phyloP scores from a whole-genome alignment of 805 yeast species.

The Yarrowia osloensis region DNA sequence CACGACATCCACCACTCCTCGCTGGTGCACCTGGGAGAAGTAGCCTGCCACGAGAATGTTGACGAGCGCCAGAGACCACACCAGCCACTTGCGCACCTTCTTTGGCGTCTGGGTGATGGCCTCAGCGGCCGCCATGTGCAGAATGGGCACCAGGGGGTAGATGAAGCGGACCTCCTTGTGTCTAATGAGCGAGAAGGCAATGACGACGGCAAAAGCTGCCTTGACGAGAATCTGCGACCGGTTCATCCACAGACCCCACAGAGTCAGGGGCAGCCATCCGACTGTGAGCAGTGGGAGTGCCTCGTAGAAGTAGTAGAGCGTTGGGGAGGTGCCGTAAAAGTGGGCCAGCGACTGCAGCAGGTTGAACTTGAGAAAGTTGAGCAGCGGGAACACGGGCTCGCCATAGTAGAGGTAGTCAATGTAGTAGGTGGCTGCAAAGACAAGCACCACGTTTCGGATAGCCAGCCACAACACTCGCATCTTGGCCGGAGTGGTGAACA shows the following conservation, averaged over 20 bases:
- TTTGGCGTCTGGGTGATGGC: conserved; percentile 39
- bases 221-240: conserved; percentile 38
- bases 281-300: conserved; percentile 77
- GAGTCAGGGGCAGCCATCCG: conserved; percentile 63
- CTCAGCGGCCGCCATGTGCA: conserved; percentile 55
- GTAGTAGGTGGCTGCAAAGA: conserved; percentile 45
- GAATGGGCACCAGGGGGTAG: conserved; percentile 78
- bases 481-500: conserved; percentile 33
- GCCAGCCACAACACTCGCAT: conserved; percentile 37
- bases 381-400: conserved; percentile 57
- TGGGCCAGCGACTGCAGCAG: conserved; percentile 68
- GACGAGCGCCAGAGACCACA: conserved; percentile 38
- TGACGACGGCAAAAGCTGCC: conserved; percentile 49
- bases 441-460: conserved; percentile 36
- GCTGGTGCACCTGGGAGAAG: conserved; percentile 73
- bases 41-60: conserved; percentile 52
- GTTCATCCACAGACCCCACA: conserved; percentile 47
- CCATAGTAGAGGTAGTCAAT: conserved; percentile 65
- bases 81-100: conserved; percentile 17
- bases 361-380: conserved; percentile 75
- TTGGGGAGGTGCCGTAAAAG: conserved; percentile 82
- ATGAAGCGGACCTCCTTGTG: conserved; percentile 94
- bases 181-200: conserved; percentile 61
- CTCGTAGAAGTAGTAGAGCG: conserved; percentile 82
- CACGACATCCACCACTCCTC: conserved; percentile 77